Evolutionary conservation across 2,329 filamentous ascomycete genomes (phyloP).

Genomic region (Grosmannia penicillata): DNA sequence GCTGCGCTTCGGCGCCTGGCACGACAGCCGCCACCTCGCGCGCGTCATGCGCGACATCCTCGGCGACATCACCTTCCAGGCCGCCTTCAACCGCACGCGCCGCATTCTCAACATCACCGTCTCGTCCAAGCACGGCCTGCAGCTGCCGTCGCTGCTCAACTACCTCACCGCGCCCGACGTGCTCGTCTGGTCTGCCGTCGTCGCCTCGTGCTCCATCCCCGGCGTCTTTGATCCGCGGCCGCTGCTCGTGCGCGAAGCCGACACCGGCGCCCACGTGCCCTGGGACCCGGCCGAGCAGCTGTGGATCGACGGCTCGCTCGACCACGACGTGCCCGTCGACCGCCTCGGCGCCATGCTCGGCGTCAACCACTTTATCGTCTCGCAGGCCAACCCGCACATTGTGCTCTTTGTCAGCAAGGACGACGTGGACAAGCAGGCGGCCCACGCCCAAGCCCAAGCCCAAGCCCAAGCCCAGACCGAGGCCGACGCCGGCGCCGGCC

Average conservation of each 20-base stretch:
- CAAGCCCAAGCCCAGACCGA: no score
- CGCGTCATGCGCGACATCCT: slow-evolving; percentile 69
- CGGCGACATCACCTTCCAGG: slow-evolving; percentile 86
- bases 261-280: slow-evolving; percentile 59
- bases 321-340: slow-evolving; percentile 86
- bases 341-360: slow-evolving; percentile 91
- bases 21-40: slow-evolving; percentile 69
- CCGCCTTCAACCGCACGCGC: slow-evolving; percentile 88
- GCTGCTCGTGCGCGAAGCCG: slow-evolving; percentile 70
- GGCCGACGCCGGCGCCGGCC: not conserved
- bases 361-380: slow-evolving; percentile 96
- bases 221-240: slow-evolving; percentile 68
- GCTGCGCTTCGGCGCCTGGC: slow-evolving; percentile 68
- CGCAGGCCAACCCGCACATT: slow-evolving; percentile 90
- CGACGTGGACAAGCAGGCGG: slow-evolving; percentile 34
- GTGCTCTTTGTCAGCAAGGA: slow-evolving; percentile 72
- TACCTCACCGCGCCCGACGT: slow-evolving; percentile 91
- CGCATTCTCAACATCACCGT: slow-evolving; percentile 90
- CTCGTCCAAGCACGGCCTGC: slow-evolving; percentile 74
- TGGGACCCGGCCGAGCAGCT: slow-evolving; percentile 78
- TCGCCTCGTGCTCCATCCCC: slow-evolving; percentile 89
- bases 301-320: slow-evolving; percentile 91
- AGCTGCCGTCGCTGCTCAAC: slow-evolving; percentile 75
- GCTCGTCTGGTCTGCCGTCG: slow-evolving; percentile 90
- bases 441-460: no score